Evolutionary conservation across 441 rosid genomes (phyloP).

Genomic region (Arabidopsis lyrata): DNA sequence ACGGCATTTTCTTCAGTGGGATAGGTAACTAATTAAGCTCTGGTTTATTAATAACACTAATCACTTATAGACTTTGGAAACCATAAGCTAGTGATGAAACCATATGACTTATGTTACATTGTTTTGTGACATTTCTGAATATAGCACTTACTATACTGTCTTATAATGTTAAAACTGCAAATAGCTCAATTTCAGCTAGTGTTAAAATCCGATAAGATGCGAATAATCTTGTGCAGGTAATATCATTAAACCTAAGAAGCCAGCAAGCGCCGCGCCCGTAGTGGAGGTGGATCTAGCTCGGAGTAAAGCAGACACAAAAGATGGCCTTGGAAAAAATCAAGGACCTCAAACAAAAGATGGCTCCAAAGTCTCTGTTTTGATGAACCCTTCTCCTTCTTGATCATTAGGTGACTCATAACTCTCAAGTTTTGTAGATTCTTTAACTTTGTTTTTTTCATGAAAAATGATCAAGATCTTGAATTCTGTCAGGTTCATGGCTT

Average conservation of each 20-base stretch:
- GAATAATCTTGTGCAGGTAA: slow-evolving; percentile 30
- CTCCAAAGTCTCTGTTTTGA: slow-evolving; percentile 27
- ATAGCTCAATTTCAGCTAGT: neutral
- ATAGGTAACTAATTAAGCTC: slow-evolving; percentile 56
- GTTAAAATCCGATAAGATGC: neutral
- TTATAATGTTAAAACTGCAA: neutral
- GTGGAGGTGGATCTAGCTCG: slow-evolving; percentile 22
- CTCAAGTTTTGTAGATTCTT: neutral
- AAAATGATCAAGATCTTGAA: neutral
- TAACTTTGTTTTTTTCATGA: neutral
- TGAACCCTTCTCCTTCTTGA: slow-evolving; percentile 16
- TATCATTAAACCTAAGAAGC: neutral
- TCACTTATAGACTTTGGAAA: neutral
- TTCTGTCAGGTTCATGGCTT: neutral
- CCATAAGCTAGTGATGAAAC: neutral
- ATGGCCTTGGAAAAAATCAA: slow-evolving; percentile 32
- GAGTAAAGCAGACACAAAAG: slow-evolving; percentile 25
- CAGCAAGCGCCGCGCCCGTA: neutral
- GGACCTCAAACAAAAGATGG: slow-evolving; percentile 15
- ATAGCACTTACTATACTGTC: neutral
- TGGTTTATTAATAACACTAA: slow-evolving; percentile 25
- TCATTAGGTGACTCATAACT: neutral
- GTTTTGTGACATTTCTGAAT: neutral
- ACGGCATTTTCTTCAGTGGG: slow-evolving; percentile 74
- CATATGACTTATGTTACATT: slow-evolving; percentile 20